phyloP scores from a whole-genome alignment of 495 filamentous ascomycete genomes.

The Astrothelium macrocarpum region DNA sequence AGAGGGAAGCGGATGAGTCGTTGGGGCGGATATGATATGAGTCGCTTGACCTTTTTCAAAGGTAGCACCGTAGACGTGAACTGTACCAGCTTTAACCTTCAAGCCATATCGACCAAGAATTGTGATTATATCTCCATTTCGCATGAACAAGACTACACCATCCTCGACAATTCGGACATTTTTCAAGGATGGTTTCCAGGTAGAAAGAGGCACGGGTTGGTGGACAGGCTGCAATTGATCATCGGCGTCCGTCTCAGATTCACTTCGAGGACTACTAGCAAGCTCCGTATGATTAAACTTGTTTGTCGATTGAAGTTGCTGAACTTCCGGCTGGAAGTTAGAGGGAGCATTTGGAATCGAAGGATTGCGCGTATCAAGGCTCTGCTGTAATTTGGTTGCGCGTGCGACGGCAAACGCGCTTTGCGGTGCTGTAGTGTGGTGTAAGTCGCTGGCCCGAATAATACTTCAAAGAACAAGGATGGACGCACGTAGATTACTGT shows the following conservation, averaged over 20 bases:
- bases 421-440: not conserved
- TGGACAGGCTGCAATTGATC: not conserved
- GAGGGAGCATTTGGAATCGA: not conserved
- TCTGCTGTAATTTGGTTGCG: not conserved
- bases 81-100: constrained; percentile 52
- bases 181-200: constrained; percentile 1
- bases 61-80: constrained; percentile 57
- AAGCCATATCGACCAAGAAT: constrained; percentile 68
- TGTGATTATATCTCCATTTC: constrained; percentile 46
- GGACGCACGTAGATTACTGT: not conserved
- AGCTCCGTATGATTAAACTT: not conserved
- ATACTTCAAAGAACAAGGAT: not conserved
- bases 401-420: not conserved
- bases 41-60: constrained; percentile 43
- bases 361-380: not conserved
- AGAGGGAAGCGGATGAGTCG: constrained; percentile 66
- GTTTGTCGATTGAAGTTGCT: not conserved
- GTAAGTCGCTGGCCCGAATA: not conserved
- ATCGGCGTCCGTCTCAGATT: not conserved
- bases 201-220: not conserved
- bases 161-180: not conserved
- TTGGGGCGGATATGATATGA: constrained; percentile 61
- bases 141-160: constrained; percentile 4
- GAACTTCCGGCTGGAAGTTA: not conserved
- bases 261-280: not conserved